phyloP scores from a whole-genome alignment of 768 basidiomycete genomes.

The Lepiota venenata region DNA sequence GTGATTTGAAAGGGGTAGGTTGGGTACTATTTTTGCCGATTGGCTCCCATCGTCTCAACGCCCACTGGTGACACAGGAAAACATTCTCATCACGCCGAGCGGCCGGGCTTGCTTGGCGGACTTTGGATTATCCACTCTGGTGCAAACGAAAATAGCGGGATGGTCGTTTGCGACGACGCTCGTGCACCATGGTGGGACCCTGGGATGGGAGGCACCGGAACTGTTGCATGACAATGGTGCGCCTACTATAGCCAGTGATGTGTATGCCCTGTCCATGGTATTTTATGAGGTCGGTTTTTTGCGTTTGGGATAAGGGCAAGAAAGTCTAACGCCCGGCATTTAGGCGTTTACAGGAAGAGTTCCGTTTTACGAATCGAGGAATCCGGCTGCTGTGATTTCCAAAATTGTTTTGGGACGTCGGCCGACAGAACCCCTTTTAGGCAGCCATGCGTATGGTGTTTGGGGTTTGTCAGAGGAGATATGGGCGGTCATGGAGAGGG shows the following conservation, averaged over 20 bases:
- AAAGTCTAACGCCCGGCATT: background rate
- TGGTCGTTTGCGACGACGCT: conserved; percentile 14
- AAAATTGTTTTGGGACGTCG: background rate
- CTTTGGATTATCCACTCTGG: conserved; percentile 20
- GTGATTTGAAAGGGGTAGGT: conserved; percentile 21
- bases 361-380: conserved; percentile 6
- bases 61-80: no score
- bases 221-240: conserved; percentile 1
- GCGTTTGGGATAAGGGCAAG: background rate
- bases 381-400: background rate
- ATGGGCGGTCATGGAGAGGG: conserved; percentile 4
- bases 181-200: conserved; percentile 9
- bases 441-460: background rate
- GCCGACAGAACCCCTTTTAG: background rate
- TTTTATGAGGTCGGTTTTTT: conserved; percentile 17
- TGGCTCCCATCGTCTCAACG: no score
- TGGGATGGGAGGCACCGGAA: conserved; percentile 14
- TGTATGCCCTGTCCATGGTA: conserved; percentile 11
- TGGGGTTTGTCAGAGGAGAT: conserved; percentile 2
- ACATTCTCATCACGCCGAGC: conserved; percentile 17
- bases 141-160: background rate
- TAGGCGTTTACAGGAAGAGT: conserved; percentile 1
- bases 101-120: conserved; percentile 20
- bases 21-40: background rate
- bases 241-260: conserved; percentile 5